phyloP scores from a whole-genome alignment of 192 early-diverging fungal species.

The Coemansia umbellata region DNA sequence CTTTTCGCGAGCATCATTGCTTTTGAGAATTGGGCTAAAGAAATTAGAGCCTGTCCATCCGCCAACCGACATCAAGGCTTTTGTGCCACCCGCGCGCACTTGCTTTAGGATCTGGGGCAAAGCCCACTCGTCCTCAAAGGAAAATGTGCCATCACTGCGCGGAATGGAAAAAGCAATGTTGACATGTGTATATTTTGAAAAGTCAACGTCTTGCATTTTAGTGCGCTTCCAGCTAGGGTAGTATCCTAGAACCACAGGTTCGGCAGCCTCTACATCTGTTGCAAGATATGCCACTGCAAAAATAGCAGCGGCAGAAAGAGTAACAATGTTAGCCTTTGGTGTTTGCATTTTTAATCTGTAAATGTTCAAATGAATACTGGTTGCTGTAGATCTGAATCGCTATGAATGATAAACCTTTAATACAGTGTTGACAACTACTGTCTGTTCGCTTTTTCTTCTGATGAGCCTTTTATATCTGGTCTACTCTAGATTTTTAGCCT shows the following conservation, averaged over 20 bases:
- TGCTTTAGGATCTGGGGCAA: conserved; percentile 37
- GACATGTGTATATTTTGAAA: conserved; percentile 59
- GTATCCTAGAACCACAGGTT: conserved; percentile 22
- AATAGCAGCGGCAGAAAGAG: too few species aligned
- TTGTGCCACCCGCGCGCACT: conserved; percentile 55
- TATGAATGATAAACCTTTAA: too few species aligned
- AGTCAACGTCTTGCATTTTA: conserved; percentile 15
- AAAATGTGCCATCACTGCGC: conserved; percentile 19
- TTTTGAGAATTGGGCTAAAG: conserved; percentile 58
- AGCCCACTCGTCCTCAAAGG: conserved; percentile 25
- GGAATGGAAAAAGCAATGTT: conserved; percentile 62
- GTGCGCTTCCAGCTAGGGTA: conserved; percentile 22
- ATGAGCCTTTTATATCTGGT: too few species aligned
- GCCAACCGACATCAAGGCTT: conserved; percentile 63
- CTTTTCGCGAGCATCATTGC: conserved; percentile 36
- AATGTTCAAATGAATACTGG: too few species aligned
- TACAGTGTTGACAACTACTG: too few species aligned
- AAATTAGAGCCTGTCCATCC: conserved; percentile 70
- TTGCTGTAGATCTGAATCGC: too few species aligned
- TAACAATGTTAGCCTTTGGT: too few species aligned
- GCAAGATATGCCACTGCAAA: too few species aligned
- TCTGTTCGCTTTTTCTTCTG: too few species aligned
- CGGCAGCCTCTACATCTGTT: too few species aligned
- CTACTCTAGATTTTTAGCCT: too few species aligned
- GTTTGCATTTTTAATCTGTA: too few species aligned